Evolutionary conservation across 2,329 filamentous ascomycete genomes (phyloP).

Genomic region (Cercospora sesami): DNA sequence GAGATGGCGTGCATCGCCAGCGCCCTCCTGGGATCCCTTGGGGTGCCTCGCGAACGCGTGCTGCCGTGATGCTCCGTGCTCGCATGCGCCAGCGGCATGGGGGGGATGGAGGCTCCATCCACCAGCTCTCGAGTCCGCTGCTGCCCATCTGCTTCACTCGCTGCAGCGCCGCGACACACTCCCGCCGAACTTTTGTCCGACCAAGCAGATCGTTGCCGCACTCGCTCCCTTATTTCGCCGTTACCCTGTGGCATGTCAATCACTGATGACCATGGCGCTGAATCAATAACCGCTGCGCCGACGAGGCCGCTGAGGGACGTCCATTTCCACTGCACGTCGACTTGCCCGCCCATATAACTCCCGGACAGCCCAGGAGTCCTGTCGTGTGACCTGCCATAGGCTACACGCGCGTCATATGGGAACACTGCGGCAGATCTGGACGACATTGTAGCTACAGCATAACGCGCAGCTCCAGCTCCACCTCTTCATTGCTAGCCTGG

Average conservation of each 20-base stretch:
- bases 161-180: background rate
- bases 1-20: background rate
- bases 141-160: background rate
- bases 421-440: conserved; percentile 9
- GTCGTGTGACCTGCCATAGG: conserved; percentile 20
- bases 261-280: conserved; percentile 13
- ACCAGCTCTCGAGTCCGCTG: background rate
- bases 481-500: background rate
- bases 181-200: background rate
- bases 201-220: background rate
- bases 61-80: conserved; percentile 6
- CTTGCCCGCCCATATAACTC: conserved; percentile 7
- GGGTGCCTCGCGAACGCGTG: background rate
- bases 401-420: conserved; percentile 15
- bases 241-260: conserved; percentile 12
- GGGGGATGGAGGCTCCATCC: background rate
- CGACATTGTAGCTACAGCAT: conserved; percentile 18
- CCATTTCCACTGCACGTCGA: background rate
- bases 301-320: background rate
- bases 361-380: background rate
- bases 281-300: conserved; percentile 10
- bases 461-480: conserved; percentile 13
- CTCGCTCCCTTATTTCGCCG: background rate
- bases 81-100: background rate
- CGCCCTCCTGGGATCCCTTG: background rate